phyloP scores from a whole-genome alignment of 208 protist species.

The Trypanosoma grayi region DNA sequence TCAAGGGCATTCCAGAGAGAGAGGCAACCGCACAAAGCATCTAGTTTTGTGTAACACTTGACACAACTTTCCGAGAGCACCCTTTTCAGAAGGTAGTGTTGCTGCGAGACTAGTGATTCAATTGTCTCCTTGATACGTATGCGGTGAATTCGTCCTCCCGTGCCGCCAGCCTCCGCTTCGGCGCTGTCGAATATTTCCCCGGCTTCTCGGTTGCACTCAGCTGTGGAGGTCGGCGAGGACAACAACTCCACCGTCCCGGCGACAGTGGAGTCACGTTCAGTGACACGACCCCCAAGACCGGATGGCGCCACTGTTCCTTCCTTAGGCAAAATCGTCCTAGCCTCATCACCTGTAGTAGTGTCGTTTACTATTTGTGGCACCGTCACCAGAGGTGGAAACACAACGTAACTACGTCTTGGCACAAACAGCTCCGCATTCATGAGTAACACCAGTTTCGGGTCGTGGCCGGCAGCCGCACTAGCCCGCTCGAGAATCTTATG shows the following conservation, averaged over 20 bases:
- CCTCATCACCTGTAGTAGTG: not conserved
- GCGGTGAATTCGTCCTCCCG: constrained; percentile 82
- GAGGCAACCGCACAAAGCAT: constrained; percentile 32
- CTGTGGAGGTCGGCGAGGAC: too few species aligned
- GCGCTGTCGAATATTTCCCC: constrained; percentile 18
- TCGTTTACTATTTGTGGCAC: constrained; percentile 26
- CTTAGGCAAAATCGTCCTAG: not conserved
- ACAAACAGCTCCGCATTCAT: constrained; percentile 84
- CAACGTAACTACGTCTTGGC: constrained; percentile 54
- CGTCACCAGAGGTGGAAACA: constrained; percentile 80
- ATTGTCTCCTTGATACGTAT: constrained; percentile 69
- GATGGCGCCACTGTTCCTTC: not conserved
- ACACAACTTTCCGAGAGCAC: constrained; percentile 72
- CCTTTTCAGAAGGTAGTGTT: constrained; percentile 64
- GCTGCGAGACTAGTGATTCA: constrained; percentile 34
- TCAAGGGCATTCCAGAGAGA: constrained; percentile 52
- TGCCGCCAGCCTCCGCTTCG: constrained; percentile 68
- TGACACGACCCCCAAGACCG: not conserved
- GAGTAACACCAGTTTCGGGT: constrained; percentile 37
- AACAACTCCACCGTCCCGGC: too few species aligned
- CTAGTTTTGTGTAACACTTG: constrained; percentile 54
- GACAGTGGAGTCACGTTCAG: too few species aligned
- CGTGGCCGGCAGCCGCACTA: constrained; percentile 14
- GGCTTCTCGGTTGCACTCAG: constrained; percentile 15
- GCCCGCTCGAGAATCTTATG: constrained; percentile 49